Evolutionary conservation across 2,329 filamentous ascomycete species (phyloP).

Genomic region (Cladobotryum protrusum): DNA sequence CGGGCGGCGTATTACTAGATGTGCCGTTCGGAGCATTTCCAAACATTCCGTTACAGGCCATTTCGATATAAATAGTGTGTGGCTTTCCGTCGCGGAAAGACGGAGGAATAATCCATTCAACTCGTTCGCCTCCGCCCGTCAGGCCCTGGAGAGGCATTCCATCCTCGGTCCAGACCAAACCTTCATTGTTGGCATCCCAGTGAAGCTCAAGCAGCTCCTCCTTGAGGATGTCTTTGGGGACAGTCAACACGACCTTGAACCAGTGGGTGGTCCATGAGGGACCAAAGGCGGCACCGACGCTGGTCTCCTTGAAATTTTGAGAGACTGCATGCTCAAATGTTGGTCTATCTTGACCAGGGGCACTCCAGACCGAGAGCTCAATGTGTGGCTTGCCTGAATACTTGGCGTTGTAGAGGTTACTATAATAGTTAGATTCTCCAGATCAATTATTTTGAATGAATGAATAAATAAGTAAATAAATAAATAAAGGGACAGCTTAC

Average conservation of each 20-base stretch:
- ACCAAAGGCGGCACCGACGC: conserved; percentile 74
- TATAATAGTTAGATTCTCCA: conserved; percentile 15
- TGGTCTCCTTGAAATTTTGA: conserved; percentile 67
- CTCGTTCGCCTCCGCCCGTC: conserved; percentile 80
- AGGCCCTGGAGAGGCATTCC: conserved; percentile 88
- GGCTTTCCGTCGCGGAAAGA: conserved; percentile 77
- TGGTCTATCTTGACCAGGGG: conserved; percentile 71
- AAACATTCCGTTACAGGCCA: conserved; percentile 99
- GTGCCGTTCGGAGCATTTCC: conserved; percentile 82
- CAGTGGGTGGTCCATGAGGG: conserved; percentile 98
- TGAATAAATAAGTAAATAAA: neutral
- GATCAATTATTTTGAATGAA: neutral
- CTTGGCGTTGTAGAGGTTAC: conserved; percentile 34
- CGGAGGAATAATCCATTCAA: conserved; percentile 85
- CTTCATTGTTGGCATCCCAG: conserved; percentile 94
- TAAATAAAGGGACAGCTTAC: conserved; percentile 37
- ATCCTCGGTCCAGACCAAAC: conserved; percentile 85
- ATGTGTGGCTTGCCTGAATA: conserved; percentile 66
- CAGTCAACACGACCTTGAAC: conserved; percentile 78
- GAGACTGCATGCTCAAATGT: conserved; percentile 77
- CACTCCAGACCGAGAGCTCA: conserved; percentile 80
- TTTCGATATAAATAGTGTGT: conserved; percentile 91
- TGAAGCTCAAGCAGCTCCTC: conserved; percentile 88
- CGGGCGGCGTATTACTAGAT: conserved; percentile 73
- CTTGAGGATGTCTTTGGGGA: conserved; percentile 65